Evolutionary conservation across 169 alveolate species (phyloP), one percentile per base, ranked within the genome.

Genomic region (Eimeria sp.): DNA sequence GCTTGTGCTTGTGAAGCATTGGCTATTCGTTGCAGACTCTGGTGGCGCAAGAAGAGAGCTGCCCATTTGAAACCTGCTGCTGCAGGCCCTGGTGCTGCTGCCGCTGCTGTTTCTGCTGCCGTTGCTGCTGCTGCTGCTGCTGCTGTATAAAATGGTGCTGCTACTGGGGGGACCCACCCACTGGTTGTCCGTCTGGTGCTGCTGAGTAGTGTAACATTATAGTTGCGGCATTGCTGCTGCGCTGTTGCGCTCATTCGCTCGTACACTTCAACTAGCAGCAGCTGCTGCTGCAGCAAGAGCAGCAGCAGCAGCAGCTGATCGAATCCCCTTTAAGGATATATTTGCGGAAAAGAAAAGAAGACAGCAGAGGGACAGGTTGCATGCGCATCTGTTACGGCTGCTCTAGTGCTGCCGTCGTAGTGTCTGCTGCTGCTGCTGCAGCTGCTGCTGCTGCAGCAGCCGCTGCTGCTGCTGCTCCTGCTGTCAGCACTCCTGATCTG

Each of bases 51-150:
- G 51, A 11, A 25, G 51, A 47, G 49, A 25, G 14, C 18, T 76
- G 40, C 16, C 87, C 51, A 43, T 27, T 40, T 76, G 10, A 40
- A 43, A 76, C 45, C 61, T 76, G 87, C 63, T 76, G 87, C 87
- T 76, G 87, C 87, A 43, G 87, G 65, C 45, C 65, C 87, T 76
- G 87, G 63, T 76, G 18, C n/a, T 76, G 87, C 87, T 76, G 84
- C 87, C 40, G 84, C 57, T 75, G 86, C 86, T 75, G 86, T 58
- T 75, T 58, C 58, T 67, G 86, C 86, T 40, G 86, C 25, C 30
- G 86, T 58, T 40, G 86, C 49, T 45, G 87, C 22, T 43, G 49
- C 83, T 61, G 70, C 70, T 61, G 70, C 70, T 61, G 70, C 70
- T 61, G 70, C 70, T 18, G 70, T 61, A 61, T 61, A 61, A 14